Base-by-base conservation (phyloP, 1,139 yeast genomes). In the Eremothecium coryli region DNA sequence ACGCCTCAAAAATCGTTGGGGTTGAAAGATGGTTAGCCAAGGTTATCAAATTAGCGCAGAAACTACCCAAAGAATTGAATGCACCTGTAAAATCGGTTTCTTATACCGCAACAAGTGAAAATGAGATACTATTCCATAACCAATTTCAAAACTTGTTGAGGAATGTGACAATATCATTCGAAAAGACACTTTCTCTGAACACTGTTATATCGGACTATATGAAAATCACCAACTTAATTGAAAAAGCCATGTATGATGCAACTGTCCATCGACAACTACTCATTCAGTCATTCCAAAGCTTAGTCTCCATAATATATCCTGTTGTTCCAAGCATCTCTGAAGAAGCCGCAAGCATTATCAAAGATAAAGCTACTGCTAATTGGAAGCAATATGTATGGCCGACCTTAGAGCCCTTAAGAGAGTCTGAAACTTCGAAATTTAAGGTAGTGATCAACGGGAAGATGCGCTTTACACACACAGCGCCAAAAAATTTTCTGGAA, bases 161-260 rank as follows among this genome's bases (percentile, higher is more conserved):
- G 17, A 63, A 69, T 5, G 66, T 84, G 8, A 70, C 80, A 7
- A 64, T 62, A 3, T 73, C 95, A 0, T 70, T 84, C 36, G 74
- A 68, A 22, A 65, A 62, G 1, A 69, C 73, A 1, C 60, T 81
- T 28, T 68, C 90, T 0, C 64, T 88, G 53, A 90, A 90, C 56
- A 88, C 96, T 0, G 75, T 85, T 4, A 71, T 90, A 20, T 82
- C 96, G 0, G 94, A 85, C 52, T 80, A 76, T 51, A 90, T 86
- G 95, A 90, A 86, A 49, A 58, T 80, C 35, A 80, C 95, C 1
- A 78, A 78, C 45, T 46, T 66, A 1, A 52, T 86, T 7, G 50
- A 58, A 2, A 49, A 56, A 10, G 68, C 71, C 0, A 25, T 62
- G 5, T 68, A 69, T 15, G 38, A 51, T 11, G 55, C 61, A 9